These are phyloP conservation scores for Gnomoniopsis smithogilvyi DNA, from an alignment of 2,329 filamentous ascomycete species.

Conservation along the genomic window DNA sequence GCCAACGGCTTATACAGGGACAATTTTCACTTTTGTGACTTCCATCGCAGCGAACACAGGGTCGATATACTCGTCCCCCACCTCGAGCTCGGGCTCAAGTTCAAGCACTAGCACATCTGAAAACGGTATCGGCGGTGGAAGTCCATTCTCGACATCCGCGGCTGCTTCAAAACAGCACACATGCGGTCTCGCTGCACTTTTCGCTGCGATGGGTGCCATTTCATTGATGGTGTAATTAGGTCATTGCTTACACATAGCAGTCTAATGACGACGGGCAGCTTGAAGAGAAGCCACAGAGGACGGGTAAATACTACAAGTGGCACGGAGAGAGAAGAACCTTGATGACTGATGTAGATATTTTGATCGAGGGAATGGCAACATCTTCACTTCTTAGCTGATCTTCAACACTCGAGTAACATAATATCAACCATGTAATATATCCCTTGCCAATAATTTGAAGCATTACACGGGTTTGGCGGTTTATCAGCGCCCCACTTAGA, in stretches of 20 bases:
- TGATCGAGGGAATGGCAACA: no score
- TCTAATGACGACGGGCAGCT: neutral
- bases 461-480: neutral
- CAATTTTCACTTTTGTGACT: conserved; percentile 3
- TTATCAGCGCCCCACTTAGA: neutral
- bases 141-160: conserved; percentile 5
- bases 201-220: neutral
- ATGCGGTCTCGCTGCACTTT: neutral
- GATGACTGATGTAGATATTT: no score
- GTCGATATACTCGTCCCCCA: neutral
- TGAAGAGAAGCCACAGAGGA: neutral
- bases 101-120: neutral
- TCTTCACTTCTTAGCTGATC: no score
- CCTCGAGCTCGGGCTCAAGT: neutral
- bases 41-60: neutral
- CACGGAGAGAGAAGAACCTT: neutral
- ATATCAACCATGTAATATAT: no score
- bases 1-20: neutral
- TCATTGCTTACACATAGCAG: neutral
- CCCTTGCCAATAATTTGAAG: no score
- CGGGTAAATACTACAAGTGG: no score
- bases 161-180: neutral
- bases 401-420: no score
- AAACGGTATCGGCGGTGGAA: conserved; percentile 7
- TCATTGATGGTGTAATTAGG: neutral